Evolutionary conservation across 2,329 filamentous ascomycete genomes (phyloP), one percentile per base, ranked within the genome.

Genomic region (Sclerotinia nivalis): DNA sequence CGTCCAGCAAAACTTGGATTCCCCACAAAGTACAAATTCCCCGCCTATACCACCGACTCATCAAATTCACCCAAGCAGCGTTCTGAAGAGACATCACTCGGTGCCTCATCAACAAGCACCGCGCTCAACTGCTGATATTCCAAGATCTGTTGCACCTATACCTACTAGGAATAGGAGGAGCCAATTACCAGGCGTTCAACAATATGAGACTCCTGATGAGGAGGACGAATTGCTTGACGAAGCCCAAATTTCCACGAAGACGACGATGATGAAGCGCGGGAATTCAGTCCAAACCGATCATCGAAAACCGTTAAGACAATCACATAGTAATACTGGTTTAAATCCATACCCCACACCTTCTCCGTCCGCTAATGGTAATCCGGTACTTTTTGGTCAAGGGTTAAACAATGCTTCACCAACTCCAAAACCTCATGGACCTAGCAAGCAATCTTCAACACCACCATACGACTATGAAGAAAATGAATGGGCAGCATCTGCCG

Each of bases 201-300:
- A 93, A 72, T 97, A 98, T 78, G 96, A 99, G 78, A 94, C 94
- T 0, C 93, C 96, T 1, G 94, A 97, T 76, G 96, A 99, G 80
- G 95, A 98, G 78, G 96, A 99, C 71, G 96, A 99, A 81, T 86
- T 99, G 13, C 85, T 98, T 13, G 94, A 97, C 75, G 96, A 99
- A 80, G 93, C 89, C 28, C 84, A 97, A 55, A 87, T 89, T 62
- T 93, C 92, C 8, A 92, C 93, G 0, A 90, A 90, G 76, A 88
- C 87, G 72, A 92, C 89, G 10, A 91, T 92, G 12, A 91, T 92
- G 77, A 90, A 88, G 78, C 89, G 88, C 13, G 84, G 76, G 69
- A 78, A 74, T 69, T 75, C 68, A 50, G 73, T 74, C 25, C 74
- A 75, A 64, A 78, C 67, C 40, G 78, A 86, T 82, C 77, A 81